Evolutionary conservation across 2,329 filamentous ascomycete species (phyloP).

Genomic region (Aspergillus viridinutans): DNA sequence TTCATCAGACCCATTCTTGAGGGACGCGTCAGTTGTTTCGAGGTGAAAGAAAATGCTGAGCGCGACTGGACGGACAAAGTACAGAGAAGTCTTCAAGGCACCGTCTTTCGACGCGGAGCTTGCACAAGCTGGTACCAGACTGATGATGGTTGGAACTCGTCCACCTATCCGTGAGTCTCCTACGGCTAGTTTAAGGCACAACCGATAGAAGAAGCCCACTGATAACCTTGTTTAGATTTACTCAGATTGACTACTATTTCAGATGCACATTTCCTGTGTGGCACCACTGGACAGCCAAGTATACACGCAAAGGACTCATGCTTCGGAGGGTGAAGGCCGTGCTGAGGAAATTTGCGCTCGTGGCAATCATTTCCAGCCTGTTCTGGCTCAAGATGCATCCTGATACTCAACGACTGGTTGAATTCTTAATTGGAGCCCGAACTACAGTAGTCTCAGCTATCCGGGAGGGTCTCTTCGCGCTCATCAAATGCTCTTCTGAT

Average conservation of each 20-base stretch:
- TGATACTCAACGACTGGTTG: constrained; percentile 5
- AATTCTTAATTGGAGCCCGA: constrained; percentile 8
- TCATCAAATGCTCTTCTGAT: constrained; percentile 1
- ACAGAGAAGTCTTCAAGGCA: constrained; percentile 44
- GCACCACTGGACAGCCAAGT: constrained; percentile 51
- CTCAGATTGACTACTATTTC: constrained; percentile 49
- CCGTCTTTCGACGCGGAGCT: constrained; percentile 46
- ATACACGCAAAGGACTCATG: constrained; percentile 46
- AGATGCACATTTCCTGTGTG: constrained; percentile 52
- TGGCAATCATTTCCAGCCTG: constrained; percentile 14
- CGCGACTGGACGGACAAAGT: constrained; percentile 45
- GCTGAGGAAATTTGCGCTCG: constrained; percentile 17
- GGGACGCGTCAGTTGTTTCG: constrained; percentile 43
- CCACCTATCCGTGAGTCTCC: constrained; percentile 42
- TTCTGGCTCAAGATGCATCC: constrained; percentile 8
- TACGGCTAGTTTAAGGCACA: not conserved
- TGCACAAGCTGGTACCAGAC: constrained; percentile 50
- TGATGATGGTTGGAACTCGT: constrained; percentile 48
- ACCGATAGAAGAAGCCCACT: not conserved
- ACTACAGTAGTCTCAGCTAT: constrained; percentile 8
- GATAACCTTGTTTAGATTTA: constrained; percentile 32
- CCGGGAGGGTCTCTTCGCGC: not conserved
- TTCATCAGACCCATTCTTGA: constrained; percentile 53
- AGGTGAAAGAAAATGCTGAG: constrained; percentile 49
- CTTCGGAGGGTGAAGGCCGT: constrained; percentile 22